Percentiles rank a stretch among this genome's conserved stretches.
Evolutionary conservation across 1,139 yeast species (phyloP).

Genomic region (Candida tunisiensis): DNA sequence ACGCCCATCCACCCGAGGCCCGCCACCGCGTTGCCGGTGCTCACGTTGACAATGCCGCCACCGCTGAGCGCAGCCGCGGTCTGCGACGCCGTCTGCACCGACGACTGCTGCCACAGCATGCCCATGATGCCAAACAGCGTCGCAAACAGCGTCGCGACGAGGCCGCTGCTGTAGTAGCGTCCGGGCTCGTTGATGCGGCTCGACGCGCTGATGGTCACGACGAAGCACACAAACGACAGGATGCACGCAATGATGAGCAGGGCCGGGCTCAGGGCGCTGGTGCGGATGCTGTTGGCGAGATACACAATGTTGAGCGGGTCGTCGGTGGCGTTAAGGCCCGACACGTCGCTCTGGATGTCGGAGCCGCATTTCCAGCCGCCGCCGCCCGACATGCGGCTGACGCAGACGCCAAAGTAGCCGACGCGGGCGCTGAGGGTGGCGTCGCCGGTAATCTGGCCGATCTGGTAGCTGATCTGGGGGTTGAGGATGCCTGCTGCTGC

Average conservation of each 20-base stretch:
- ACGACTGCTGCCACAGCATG: too few species aligned
- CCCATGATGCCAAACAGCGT: too few species aligned
- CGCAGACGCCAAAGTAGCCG: conserved; percentile 14
- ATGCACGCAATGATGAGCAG: conserved; percentile 7
- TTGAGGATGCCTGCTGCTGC: conserved; percentile 1
- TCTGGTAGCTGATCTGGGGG: conserved; percentile 1
- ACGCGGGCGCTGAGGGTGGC: conserved; percentile 9
- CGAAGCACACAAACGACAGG: conserved; percentile 5
- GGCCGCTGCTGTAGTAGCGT: too few species aligned
- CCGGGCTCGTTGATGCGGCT: too few species aligned
- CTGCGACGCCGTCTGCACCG: too few species aligned
- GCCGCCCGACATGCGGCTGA: conserved; percentile 4
- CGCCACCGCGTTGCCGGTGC: too few species aligned
- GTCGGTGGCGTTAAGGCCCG: conserved; percentile 5
- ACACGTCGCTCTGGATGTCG: conserved; percentile 6
- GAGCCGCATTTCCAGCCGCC: conserved; percentile 10
- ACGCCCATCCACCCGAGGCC: too few species aligned
- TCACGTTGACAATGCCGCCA: too few species aligned
- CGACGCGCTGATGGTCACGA: too few species aligned
- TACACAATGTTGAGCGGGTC: conserved; percentile 12
- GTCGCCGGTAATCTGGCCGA: conserved; percentile 3
- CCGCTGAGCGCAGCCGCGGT: too few species aligned
- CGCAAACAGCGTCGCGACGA: too few species aligned
- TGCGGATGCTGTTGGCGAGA: conserved; percentile 4
- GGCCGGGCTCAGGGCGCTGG: conserved; percentile 7